Conservation (phyloP, 345 rosid species). For the Nasturtium officinale region DNA sequence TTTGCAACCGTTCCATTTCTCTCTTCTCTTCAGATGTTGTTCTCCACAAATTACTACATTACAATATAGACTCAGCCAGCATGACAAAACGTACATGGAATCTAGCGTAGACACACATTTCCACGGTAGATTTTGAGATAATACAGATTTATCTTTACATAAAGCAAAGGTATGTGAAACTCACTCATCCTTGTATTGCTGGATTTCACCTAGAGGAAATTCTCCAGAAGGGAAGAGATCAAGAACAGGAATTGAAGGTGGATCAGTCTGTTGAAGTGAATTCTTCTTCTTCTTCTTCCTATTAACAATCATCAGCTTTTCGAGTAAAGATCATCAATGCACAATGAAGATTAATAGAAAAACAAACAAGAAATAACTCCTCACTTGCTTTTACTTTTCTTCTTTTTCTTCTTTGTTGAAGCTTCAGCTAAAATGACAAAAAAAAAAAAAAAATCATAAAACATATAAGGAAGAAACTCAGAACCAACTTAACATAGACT, state of each 20-base stretch:
- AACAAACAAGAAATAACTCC: conserved; percentile 30
- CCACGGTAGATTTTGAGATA: neutral
- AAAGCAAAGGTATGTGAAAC: conserved; percentile 36
- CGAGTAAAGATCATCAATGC: conserved; percentile 2
- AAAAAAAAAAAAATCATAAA: neutral
- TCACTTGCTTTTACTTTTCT: conserved; percentile 88
- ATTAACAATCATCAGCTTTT: conserved; percentile 1
- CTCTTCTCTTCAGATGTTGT: conserved; percentile 88
- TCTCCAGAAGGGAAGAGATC: conserved; percentile 88
- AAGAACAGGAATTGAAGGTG: conserved; percentile 72
- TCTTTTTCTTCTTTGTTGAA: conserved; percentile 83
- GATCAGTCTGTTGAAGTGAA: conserved; percentile 69
- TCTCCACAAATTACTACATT: conserved; percentile 77
- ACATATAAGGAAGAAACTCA: neutral
- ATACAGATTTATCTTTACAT: neutral
- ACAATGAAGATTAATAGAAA: neutral
- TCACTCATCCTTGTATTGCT: conserved; percentile 86
- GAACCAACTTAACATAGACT: conserved; percentile 1
- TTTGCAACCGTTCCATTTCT: conserved; percentile 75
- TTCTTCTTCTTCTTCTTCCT: conserved; percentile 74
- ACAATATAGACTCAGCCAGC: neutral
- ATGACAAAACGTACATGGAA: too few relatives aligned
- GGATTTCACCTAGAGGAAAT: conserved; percentile 92
- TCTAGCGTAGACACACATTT: too few relatives aligned
- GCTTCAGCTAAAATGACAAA: conserved; percentile 46